Base-by-base conservation (phyloP, 495 filamentous ascomycete species). In the Opeltia flavorubescens region DNA sequence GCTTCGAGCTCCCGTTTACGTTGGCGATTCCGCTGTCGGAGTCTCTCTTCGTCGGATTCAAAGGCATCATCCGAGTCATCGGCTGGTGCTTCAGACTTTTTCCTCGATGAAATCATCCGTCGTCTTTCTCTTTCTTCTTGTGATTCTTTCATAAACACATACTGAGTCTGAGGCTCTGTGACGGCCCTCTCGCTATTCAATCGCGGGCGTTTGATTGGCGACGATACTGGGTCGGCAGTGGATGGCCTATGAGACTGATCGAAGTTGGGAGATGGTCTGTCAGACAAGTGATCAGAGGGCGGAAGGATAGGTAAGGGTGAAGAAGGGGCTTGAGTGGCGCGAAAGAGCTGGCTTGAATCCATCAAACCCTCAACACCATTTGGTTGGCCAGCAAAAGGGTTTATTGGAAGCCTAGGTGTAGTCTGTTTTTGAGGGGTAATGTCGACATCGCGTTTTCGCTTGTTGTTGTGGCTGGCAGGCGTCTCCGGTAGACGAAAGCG, bases 101-200 rank as follows among this genome's bases (percentile, higher is more conserved):
- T 30, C n/a, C 45, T 45, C 36, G 34, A 43, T 26, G 46, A 35
- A 3, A 28, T 20, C 36, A 23, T 64, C 2, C 65, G 67, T 4
- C 62, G 61, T 12, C 65, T 65, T 49, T 70, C 56, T 44, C 71
- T 60, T 38, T 62, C 61, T 23, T 59, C 62, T 34, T 75, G 71
- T 11, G 71, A 75, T 47, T 74, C 69, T 23, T 71, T 66, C 63
- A 75, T 66, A 0, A 69, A 66, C 17, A 74, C 60, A 50, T 75
- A 74, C 28, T 59, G 64, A 18, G 66, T 36, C n/a, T 70, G 65
- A 1, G 69, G 65, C 35, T 70, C 71, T 0, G 67, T 70, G 5
- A 65, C 64, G 5, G 67, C 64, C 8, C 63, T 59, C 8, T 55
- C 53, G 24, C 70, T 62, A 12, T 61, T 52, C 5, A 55, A 53